phyloP scores from a whole-genome alignment of 768 basidiomycete species.

The Lepiota venenata region DNA sequence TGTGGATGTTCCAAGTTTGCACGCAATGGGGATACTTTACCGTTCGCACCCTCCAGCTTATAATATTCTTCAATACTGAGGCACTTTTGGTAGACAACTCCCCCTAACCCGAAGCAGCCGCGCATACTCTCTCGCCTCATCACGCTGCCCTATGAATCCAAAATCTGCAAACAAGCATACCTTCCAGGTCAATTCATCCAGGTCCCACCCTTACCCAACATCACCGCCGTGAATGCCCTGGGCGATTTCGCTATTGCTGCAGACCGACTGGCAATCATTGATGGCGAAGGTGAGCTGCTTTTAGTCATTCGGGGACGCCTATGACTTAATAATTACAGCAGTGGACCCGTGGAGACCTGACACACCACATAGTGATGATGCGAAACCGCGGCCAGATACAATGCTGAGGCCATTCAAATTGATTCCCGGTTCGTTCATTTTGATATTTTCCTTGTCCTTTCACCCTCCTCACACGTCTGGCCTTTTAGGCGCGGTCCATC shows the following conservation, averaged over 20 bases:
- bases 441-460: not conserved
- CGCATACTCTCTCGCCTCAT: constrained; percentile 79
- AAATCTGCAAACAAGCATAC: constrained; percentile 46
- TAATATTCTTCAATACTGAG: not conserved
- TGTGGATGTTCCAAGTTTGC: constrained; percentile 91
- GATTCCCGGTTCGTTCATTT: constrained; percentile 64
- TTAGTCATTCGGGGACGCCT: not conserved
- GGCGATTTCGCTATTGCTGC: constrained; percentile 84
- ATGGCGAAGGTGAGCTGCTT: constrained; percentile 62
- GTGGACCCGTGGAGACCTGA: constrained; percentile 91
- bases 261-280: constrained; percentile 84
- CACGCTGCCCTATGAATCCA: constrained; percentile 39
- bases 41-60: constrained; percentile 33
- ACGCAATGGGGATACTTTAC: constrained; percentile 96
- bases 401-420: constrained; percentile 77
- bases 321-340: constrained; percentile 19
- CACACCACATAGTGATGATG: constrained; percentile 78
- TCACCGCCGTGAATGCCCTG: constrained; percentile 76
- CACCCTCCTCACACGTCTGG: not conserved
- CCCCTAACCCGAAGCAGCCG: constrained; percentile 65
- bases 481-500: constrained; percentile 64
- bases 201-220: constrained; percentile 73
- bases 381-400: constrained; percentile 66
- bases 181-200: constrained; percentile 72
- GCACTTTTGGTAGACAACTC: constrained; percentile 53